A percentile compares a stretch with the other conserved stretches of the same genome.
Conservation (phyloP, 2,329 filamentous ascomycete genomes). For the Pleoardoris graminearum region DNA sequence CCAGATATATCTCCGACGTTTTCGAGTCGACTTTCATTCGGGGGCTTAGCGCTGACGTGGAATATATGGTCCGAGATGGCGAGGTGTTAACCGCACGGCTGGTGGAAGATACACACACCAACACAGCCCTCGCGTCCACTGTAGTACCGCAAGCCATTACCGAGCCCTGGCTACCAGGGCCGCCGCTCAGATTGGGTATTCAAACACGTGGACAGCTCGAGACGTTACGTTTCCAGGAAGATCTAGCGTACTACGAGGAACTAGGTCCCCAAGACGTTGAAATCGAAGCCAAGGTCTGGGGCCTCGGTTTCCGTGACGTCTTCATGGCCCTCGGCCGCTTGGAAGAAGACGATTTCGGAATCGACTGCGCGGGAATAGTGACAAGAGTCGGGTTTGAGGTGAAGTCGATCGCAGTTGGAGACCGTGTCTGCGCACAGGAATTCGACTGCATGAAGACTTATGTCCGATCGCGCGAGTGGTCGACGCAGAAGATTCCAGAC, state of each 20-base stretch:
- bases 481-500: background rate
- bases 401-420: background rate
- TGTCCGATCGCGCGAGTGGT: background rate
- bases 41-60: background rate
- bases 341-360: constrained; percentile 10
- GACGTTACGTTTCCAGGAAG: constrained; percentile 10
- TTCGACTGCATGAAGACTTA: background rate
- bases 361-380: constrained; percentile 19
- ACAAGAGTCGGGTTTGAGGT: background rate
- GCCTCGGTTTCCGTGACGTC: constrained; percentile 19
- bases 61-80: constrained; percentile 11
- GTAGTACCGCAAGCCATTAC: background rate
- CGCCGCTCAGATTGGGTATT: constrained; percentile 18
- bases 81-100: constrained; percentile 8
- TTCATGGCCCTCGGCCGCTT: constrained; percentile 33
- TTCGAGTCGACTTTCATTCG: constrained; percentile 1
- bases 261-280: constrained; percentile 14
- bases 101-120: constrained; percentile 1
- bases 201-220: constrained; percentile 13
- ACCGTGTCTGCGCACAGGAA: constrained; percentile 4
- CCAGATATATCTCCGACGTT: background rate
- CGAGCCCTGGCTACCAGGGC: constrained; percentile 6
- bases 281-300: constrained; percentile 9
- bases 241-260: constrained; percentile 2
- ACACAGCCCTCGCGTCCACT: background rate